phyloP scores from a whole-genome alignment of 139 green algal species.

The Tetraselmis striata region DNA sequence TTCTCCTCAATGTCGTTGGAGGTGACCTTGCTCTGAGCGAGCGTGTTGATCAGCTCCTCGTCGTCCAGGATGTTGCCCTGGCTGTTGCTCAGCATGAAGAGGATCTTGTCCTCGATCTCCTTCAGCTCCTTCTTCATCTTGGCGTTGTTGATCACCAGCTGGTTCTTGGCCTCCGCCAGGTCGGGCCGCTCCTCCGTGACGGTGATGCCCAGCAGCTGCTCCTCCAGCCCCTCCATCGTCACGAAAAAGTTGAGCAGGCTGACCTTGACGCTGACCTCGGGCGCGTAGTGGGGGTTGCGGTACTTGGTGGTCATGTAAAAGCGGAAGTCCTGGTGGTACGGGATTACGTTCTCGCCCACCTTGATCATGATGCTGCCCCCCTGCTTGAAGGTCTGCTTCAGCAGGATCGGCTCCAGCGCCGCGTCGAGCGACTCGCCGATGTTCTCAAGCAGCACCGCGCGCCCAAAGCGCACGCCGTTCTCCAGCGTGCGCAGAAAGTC shows the following conservation, averaged over 20 bases:
- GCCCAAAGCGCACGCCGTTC: slow-evolving; percentile 53
- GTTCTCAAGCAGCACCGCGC: slow-evolving; percentile 65
- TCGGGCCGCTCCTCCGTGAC: slow-evolving; percentile 54
- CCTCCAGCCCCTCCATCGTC: slow-evolving; percentile 62
- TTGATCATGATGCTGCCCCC: slow-evolving; percentile 72
- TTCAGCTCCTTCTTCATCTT: slow-evolving; percentile 81
- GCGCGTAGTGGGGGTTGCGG: slow-evolving; percentile 65
- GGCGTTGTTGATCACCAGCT: slow-evolving; percentile 73
- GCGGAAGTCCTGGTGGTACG: slow-evolving; percentile 76
- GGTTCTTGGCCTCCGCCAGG: slow-evolving; percentile 54
- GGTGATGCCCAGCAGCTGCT: slow-evolving; percentile 65
- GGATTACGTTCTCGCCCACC: slow-evolving; percentile 78
- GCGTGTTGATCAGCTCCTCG: slow-evolving; percentile 72
- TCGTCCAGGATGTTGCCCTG: slow-evolving; percentile 72
- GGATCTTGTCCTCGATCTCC: slow-evolving; percentile 65
- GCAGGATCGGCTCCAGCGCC: slow-evolving; percentile 67
- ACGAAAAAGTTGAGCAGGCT: slow-evolving; percentile 68
- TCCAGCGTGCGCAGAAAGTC: slow-evolving; percentile 70
- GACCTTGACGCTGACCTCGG: slow-evolving; percentile 70
- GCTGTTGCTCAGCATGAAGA: slow-evolving; percentile 43
- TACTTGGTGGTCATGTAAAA: slow-evolving; percentile 79
- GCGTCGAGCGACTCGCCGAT: slow-evolving; percentile 64
- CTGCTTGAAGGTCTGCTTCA: slow-evolving; percentile 76
- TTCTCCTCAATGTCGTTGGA: slow-evolving; percentile 59
- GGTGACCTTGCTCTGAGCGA: slow-evolving; percentile 66